phyloP scores from a whole-genome alignment of 2,329 filamentous ascomycete species.

The Calonectria fujianensis region DNA sequence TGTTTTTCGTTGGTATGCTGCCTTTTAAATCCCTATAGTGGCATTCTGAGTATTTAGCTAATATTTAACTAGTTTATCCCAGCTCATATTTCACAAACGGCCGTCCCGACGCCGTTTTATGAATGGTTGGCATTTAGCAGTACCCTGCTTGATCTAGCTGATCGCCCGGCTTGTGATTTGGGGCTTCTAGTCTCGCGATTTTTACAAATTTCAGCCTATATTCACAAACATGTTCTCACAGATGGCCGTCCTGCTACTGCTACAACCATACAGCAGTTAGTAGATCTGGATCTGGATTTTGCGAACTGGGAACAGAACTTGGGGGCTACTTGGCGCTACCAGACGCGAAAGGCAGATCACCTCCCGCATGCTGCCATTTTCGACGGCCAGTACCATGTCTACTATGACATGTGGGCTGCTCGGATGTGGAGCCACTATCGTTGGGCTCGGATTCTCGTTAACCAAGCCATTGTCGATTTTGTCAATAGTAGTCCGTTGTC shows the following conservation, averaged over 20 bases:
- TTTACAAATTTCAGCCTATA: slow-evolving; percentile 62
- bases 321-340: slow-evolving; percentile 61
- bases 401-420: slow-evolving; percentile 71
- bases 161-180: slow-evolving; percentile 64
- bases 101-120: slow-evolving; percentile 64
- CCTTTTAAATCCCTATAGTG: background rate
- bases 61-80: slow-evolving; percentile 64
- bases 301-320: slow-evolving; percentile 62
- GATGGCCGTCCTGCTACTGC: slow-evolving; percentile 62
- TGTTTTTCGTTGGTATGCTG: slow-evolving; percentile 72
- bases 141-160: slow-evolving; percentile 58
- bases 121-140: slow-evolving; percentile 65
- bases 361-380: slow-evolving; percentile 67
- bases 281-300: slow-evolving; percentile 64
- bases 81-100: slow-evolving; percentile 62
- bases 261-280: slow-evolving; percentile 61
- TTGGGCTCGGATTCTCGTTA: slow-evolving; percentile 73
- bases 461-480: slow-evolving; percentile 68
- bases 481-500: slow-evolving; percentile 63
- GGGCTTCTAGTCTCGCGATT: slow-evolving; percentile 64
- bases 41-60: slow-evolving; percentile 23
- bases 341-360: slow-evolving; percentile 56
- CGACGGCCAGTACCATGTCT: slow-evolving; percentile 72
- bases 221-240: slow-evolving; percentile 58
- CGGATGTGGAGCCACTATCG: slow-evolving; percentile 77